phyloP scores from a whole-genome alignment of 257 asterid genomes.

The Leptodermis oblonga region DNA sequence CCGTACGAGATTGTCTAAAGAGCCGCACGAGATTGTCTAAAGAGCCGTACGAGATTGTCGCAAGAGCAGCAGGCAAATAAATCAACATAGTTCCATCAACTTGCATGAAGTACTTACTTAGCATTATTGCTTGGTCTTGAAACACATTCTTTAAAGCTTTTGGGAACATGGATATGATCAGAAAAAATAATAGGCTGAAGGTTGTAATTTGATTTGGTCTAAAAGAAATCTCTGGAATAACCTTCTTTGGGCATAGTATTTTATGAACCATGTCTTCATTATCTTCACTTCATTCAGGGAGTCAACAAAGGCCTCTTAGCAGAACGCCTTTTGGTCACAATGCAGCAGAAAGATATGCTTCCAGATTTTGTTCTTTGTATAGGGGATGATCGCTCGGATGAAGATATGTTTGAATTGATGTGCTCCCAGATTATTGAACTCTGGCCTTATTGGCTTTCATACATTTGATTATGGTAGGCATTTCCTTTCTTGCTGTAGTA shows the following conservation, averaged over 20 bases:
- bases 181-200: no score
- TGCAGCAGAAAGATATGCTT: constrained; percentile 46
- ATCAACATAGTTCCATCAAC: no score
- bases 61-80: no score
- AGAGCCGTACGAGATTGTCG: no score
- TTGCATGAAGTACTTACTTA: no score
- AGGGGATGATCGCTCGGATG: constrained; percentile 83
- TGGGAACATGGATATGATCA: no score
- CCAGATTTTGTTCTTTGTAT: constrained; percentile 79
- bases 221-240: neutral
- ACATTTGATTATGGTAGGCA: constrained; percentile 79
- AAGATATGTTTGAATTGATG: constrained; percentile 80
- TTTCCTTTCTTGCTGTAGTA: constrained; percentile 76
- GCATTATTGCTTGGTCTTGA: no score
- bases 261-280: neutral
- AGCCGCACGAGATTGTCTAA: no score
- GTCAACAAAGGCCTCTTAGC: constrained; percentile 80
- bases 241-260: neutral
- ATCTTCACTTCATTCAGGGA: constrained; percentile 36
- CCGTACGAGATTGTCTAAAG: no score
- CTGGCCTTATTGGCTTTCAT: constrained; percentile 76
- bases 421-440: constrained; percentile 66
- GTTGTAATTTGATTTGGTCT: no score
- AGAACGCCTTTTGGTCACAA: constrained; percentile 46
- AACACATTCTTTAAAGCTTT: no score